Percentiles rank a stretch among this genome's conserved stretches.
Evolutionary conservation across 306 rosid species (phyloP).

Genomic region (Luffa aegyptiaca): DNA sequence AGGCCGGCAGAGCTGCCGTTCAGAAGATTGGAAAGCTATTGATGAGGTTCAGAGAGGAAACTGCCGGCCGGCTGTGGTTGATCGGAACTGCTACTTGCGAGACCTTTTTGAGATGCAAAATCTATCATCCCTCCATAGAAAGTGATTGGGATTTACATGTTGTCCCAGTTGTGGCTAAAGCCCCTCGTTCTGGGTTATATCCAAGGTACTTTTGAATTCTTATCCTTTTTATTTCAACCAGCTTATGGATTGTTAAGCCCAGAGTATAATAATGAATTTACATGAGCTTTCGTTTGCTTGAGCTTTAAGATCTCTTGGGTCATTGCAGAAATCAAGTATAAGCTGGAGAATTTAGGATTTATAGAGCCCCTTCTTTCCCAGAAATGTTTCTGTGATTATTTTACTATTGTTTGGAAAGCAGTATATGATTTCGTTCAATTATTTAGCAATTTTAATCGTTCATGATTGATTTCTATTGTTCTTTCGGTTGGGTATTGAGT

Average conservation of each 20-base stretch:
- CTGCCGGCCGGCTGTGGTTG: constrained; percentile 54
- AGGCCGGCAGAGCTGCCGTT: constrained; percentile 67
- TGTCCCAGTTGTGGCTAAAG: constrained; percentile 57
- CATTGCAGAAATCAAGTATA: neutral
- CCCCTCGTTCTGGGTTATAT: constrained; percentile 51
- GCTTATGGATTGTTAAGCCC: constrained; percentile 11
- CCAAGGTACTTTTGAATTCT: constrained; percentile 38
- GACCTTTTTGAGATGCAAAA: constrained; percentile 96
- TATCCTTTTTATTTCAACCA: constrained; percentile 13
- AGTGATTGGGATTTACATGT: constrained; percentile 98
- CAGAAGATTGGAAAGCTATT: constrained; percentile 62
- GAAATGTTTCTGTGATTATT: neutral
- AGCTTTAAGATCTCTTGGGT: neutral
- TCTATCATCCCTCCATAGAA: constrained; percentile 91
- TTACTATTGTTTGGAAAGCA: neutral
- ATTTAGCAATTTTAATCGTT: neutral
- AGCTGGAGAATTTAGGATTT: neutral
- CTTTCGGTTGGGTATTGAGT: neutral
- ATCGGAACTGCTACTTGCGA: constrained; percentile 94
- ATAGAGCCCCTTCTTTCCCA: neutral
- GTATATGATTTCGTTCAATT: neutral
- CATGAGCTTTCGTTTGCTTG: neutral
- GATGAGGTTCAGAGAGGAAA: constrained; percentile 33
- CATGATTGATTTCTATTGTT: neutral
- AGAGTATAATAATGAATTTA: neutral